phyloP scores from a whole-genome alignment of 805 yeast genomes.

The Wickerhamiella vanderwaltii region DNA sequence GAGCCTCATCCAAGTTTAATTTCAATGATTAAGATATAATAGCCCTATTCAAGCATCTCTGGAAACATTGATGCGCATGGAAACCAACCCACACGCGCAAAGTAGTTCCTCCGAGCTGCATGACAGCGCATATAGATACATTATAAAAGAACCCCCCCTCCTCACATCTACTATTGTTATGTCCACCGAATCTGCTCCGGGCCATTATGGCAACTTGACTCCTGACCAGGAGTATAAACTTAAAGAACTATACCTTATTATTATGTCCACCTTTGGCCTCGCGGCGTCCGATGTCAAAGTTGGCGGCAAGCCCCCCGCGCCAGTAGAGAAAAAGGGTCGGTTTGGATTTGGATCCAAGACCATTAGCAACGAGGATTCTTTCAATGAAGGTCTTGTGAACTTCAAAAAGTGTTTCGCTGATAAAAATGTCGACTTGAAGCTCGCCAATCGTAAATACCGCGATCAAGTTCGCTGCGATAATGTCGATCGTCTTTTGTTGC shows the following conservation, averaged over 20 bases:
- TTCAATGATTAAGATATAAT: no score
- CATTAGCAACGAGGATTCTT: conserved; percentile 15
- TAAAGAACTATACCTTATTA: conserved; percentile 30
- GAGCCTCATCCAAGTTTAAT: no score
- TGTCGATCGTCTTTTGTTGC: conserved; percentile 63
- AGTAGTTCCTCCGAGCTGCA: conserved; percentile 7
- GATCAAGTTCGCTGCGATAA: conserved; percentile 51
- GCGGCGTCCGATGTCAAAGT: conserved; percentile 23
- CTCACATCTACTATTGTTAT: not conserved
- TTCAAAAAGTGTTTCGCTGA: conserved; percentile 36
- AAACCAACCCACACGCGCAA: no score
- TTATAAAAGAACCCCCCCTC: conserved; percentile 1
- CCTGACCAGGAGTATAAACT: conserved; percentile 29
- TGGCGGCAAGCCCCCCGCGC: conserved; percentile 20
- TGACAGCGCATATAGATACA: not conserved
- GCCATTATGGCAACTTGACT: conserved; percentile 30
- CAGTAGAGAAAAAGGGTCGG: conserved; percentile 22
- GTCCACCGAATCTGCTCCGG: conserved; percentile 18
- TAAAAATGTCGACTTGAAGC: conserved; percentile 39
- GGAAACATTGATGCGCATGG: no score
- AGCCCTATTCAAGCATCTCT: no score
- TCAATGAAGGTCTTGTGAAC: conserved; percentile 20
- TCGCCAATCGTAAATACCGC: conserved; percentile 20
- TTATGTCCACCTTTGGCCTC: conserved; percentile 20
- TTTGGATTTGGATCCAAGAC: conserved; percentile 22